Base-by-base conservation (phyloP, 768 basidiomycete genomes). In the Suillus sp. region DNA sequence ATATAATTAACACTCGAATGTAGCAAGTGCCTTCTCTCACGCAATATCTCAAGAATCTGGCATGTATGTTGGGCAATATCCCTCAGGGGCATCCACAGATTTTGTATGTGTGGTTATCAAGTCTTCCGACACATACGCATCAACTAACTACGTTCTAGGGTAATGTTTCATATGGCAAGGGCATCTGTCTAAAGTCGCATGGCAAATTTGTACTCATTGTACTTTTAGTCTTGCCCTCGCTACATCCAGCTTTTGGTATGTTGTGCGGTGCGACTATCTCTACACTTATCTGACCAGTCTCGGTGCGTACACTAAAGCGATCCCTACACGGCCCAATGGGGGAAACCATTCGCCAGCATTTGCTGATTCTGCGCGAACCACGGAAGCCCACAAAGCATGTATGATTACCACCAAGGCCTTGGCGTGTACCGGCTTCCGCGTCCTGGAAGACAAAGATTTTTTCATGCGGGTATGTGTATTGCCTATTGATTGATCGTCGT, bases 281-380 rank as follows among this genome's bases (percentile, higher is more conserved):
- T 77, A 25, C 72, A 74, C 8, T 66, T 71, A 59, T 60, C 74
- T 42, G 68, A 70, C 65, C 72, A 67, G 25, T 51, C 59, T 68
- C 63, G 61, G 53, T 30, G 32, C 40, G 55, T 30, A 37, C 50
- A 50, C 32, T 35, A 56, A 65, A 90, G 89, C 86, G 34, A 91
- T 93, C 60, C 90, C 91, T n/a, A 89, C 89, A 7, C 78, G 79
- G 65, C 83, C 84, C 8, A 77, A 83, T 58, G 90, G 90, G 47
- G 87, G 86, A n/a, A 93, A 93, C 69, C 91, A 93, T 68, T 91
- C 91, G 1, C 79, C 85, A 11, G 83, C 79, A 4, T 93, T 92
- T 72, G 77, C 88, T 25, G 74, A 77, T 59, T 80, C 91, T 30
- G 87, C 90, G 32, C 78, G 79, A 34, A 86, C 82, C 48, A 69